These are phyloP conservation scores for Psilocybe cyanescens DNA, from an alignment of 768 basidiomycete genomes.

Conservation along the genomic window DNA sequence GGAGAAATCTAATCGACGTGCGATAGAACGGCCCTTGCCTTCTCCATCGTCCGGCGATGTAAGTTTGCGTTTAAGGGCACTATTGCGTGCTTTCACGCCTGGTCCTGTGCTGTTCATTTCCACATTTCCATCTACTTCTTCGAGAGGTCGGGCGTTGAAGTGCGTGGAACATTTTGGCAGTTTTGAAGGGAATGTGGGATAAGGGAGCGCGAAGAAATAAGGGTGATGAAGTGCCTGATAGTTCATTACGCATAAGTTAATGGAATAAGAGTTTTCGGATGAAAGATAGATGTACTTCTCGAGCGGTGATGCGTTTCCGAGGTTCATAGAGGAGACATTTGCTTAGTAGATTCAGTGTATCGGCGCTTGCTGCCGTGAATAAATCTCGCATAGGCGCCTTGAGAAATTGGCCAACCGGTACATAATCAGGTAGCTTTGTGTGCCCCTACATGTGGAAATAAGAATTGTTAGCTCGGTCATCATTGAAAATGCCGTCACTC, in stretches of 20 bases:
- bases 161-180: slow-evolving; percentile 75
- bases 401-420: slow-evolving; percentile 85
- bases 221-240: slow-evolving; percentile 80
- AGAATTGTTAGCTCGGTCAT: neutral
- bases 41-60: slow-evolving; percentile 55
- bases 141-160: slow-evolving; percentile 57
- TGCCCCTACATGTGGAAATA: slow-evolving; percentile 66
- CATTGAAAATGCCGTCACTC: slow-evolving; percentile 27
- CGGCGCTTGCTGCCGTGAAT: slow-evolving; percentile 89
- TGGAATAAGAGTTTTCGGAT: neutral
- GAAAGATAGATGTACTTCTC: slow-evolving; percentile 58
- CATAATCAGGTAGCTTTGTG: slow-evolving; percentile 88
- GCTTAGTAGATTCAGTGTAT: slow-evolving; percentile 81
- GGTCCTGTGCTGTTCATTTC: slow-evolving; percentile 53
- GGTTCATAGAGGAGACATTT: slow-evolving; percentile 89
- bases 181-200: slow-evolving; percentile 87
- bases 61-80: slow-evolving; percentile 73
- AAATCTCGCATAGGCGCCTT: slow-evolving; percentile 82
- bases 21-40: slow-evolving; percentile 57
- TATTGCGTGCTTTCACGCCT: slow-evolving; percentile 56
- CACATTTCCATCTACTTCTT: slow-evolving; percentile 80
- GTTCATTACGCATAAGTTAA: neutral
- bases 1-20: slow-evolving; percentile 75
- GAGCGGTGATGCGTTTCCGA: slow-evolving; percentile 74
- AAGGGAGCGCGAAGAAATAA: slow-evolving; percentile 86